phyloP scores from a whole-genome alignment of 805 yeast species.

The Cyberlindnera americana region DNA sequence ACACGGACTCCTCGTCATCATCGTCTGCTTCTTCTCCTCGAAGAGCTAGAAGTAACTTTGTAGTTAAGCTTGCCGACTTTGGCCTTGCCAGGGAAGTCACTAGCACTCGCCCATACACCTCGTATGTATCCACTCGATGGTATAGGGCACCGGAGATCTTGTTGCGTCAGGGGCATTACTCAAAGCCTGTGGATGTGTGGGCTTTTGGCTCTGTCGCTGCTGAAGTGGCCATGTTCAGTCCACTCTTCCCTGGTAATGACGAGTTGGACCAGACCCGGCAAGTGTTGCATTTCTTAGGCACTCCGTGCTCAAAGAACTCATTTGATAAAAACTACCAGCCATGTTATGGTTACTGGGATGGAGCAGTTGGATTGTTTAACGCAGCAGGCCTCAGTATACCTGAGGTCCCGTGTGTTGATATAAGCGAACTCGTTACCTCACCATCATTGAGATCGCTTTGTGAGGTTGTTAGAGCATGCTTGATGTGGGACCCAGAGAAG shows the following conservation, averaged over 20 bases:
- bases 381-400: slow-evolving; percentile 59
- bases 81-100: slow-evolving; percentile 66
- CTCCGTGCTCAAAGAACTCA: slow-evolving; percentile 46
- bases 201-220: slow-evolving; percentile 79
- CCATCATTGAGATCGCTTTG: slow-evolving; percentile 37
- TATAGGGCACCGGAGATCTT: slow-evolving; percentile 81
- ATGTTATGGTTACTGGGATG: slow-evolving; percentile 73
- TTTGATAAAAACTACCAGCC: slow-evolving; percentile 34
- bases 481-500: slow-evolving; percentile 76
- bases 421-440: slow-evolving; percentile 44
- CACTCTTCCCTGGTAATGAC: slow-evolving; percentile 80
- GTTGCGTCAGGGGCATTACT: slow-evolving; percentile 56
- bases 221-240: slow-evolving; percentile 67
- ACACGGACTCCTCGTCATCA: slow-evolving; percentile 27
- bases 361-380: slow-evolving; percentile 50
- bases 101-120: slow-evolving; percentile 57
- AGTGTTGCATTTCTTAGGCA: slow-evolving; percentile 66
- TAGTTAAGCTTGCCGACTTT: slow-evolving; percentile 75
- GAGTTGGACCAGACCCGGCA: slow-evolving; percentile 77
- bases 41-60: slow-evolving; percentile 39
- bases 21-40: slow-evolving; percentile 20
- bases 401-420: slow-evolving; percentile 43
- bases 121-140: slow-evolving; percentile 84
- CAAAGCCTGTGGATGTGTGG: slow-evolving; percentile 78
- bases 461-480: slow-evolving; percentile 45